Base-by-base conservation (phyloP, 352 stramenopile species). In the Elongisporangium senticosum region DNA sequence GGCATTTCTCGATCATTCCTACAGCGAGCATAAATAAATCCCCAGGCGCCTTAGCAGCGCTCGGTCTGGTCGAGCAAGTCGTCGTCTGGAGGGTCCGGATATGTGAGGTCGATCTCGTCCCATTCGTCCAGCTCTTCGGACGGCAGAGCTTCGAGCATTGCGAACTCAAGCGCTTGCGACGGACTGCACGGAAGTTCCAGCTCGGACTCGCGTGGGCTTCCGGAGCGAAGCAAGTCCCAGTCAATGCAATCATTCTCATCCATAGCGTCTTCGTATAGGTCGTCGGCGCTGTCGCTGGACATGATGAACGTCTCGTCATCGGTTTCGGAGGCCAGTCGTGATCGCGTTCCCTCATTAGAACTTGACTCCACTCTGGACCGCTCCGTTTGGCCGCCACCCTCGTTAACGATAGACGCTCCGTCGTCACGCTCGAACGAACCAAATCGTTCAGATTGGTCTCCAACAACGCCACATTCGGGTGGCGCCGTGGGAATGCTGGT, bases 251-350 rank as follows among this genome's bases (percentile, higher is more conserved):
- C 33, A 4, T 6, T 52, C 5, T 26, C 40, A n/a, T 66, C 55
- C 14, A 69, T 24, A 11, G 65, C 62, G 49, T 72, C 65, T 57
- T 69, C 54, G 7, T 62, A 69, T 8, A 62, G 23, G 3, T 67
- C 59, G 19, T 74, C 55, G 5, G 11, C 60, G 52, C 43, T 58
- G 19, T 62, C 64, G 11, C 24, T 43, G 3, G 14, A 58, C n/a
- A 43, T 21, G 17, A 23, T n/a, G 17, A 51, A 17, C 24, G 19
- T 28, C 26, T 55, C 51, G 2, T 55, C 23, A 19, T 37, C 51
- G 20, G 22, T 19, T 13, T 17, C 21, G 14, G 13, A 37, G 0
- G 23, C 11, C 33, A 43, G 15, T 17, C 33, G 33, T 43, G 33
- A 43, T 4, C 33, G 33, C 13, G 4, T 43, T 17, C 33, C 33